Base-by-base conservation (phyloP, 345 rosid species). In the Linum usitatissimum region DNA sequence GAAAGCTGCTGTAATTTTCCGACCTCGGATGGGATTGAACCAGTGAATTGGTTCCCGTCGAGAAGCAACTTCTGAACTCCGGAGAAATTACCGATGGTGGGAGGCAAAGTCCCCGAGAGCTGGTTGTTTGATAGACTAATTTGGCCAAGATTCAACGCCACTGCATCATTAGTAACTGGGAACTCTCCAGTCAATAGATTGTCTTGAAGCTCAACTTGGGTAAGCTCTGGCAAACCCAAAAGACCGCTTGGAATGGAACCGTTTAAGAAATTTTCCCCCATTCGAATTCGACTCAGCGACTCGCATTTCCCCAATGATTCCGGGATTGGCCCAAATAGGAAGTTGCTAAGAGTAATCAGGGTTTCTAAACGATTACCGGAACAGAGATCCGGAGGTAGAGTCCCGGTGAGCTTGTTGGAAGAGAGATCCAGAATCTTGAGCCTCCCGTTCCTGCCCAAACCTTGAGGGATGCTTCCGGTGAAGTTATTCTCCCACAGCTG, bases 401-500 rank as follows among this genome's bases (percentile, higher is more conserved):
- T 71, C 12, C 94, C 94, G 8, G 91, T 91, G 55, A 91, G 75
- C 63, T 88, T 87, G 61, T 91, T 91, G 4, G 96, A 86, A 1
- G 97, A 88, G 53, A 90, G 84, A 77, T 90, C 97, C 1, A 90
- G 75, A 59, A 75, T 19, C 49, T 21, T 60, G 18, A 88, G 80
- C 57, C 77, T 83, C 23, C 87, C 88, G 58, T 86, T 91, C 21
- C 68, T 76, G 12, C 97, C 96, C 20, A 91, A 36, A 9, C 72
- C 76, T 64, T 69, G 81, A 9, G 96, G 94, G 51, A 88, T 83
- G 34, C 76, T 84, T 31, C 86, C 91, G 5, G 97, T 88, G 77
- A 91, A 86, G 64, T 88, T 88, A 57, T 91, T 91, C 48, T 88
- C 97, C 96, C 97, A 91, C 19, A 91, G 63, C 82, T 87, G 97